Evolutionary conservation across 1,284 basidiomycete genomes (phyloP).

Genomic region (Cutaneotrichosporon cavernicola): DNA sequence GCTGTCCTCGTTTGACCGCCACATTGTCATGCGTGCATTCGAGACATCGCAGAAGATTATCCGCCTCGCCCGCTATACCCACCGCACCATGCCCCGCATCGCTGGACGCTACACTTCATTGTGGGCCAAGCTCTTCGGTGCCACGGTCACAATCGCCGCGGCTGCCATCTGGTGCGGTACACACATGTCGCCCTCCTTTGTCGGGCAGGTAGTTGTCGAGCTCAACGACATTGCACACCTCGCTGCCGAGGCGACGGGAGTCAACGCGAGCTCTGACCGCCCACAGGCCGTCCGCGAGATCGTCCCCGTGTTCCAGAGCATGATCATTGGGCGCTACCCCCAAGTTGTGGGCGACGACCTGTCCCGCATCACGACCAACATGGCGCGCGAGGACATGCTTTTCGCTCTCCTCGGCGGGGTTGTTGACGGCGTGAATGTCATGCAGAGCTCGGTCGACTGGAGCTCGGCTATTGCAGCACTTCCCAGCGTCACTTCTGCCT

Average conservation of each 20-base stretch:
- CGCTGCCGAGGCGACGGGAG: conserved; percentile 28
- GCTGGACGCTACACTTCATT: conserved; percentile 41
- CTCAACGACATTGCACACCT: conserved; percentile 40
- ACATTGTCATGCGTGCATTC: conserved; percentile 35
- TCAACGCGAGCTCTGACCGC: conserved; percentile 29
- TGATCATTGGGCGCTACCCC: conserved; percentile 42
- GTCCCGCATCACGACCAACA: conserved; percentile 16
- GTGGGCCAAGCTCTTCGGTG: conserved; percentile 48
- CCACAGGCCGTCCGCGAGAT: conserved; percentile 26
- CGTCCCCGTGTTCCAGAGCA: conserved; percentile 38
- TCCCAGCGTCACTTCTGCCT: no score
- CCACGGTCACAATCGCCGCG: conserved; percentile 44
- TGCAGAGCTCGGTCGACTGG: not conserved
- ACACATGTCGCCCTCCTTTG: conserved; percentile 36
- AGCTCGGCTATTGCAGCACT: not conserved
- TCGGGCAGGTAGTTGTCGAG: conserved; percentile 37
- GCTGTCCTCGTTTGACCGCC: conserved; percentile 32
- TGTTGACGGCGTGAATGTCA: not conserved
- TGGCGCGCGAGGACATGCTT: conserved; percentile 46
- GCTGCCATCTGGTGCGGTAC: conserved; percentile 46
- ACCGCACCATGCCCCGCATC: conserved; percentile 39
- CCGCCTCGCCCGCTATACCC: conserved; percentile 35
- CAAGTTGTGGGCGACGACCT: conserved; percentile 33
- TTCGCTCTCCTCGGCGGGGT: conserved; percentile 44
- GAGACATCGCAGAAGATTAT: conserved; percentile 40